phyloP scores from a whole-genome alignment of 2,329 filamentous ascomycete species.

The Epichloe uncinata region DNA sequence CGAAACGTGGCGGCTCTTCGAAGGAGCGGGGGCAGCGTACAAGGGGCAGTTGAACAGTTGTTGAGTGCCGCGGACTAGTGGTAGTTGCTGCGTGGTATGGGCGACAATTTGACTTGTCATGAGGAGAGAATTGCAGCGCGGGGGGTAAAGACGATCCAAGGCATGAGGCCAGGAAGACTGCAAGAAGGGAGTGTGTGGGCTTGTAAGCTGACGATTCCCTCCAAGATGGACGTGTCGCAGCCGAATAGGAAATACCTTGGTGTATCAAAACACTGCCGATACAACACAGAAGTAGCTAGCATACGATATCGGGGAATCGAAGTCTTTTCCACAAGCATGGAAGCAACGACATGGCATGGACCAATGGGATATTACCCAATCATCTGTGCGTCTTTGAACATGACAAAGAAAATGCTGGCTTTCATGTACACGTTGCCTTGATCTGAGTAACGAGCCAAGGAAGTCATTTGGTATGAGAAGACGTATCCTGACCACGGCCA shows the following conservation, averaged over 20 bases:
- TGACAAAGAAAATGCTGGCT: too few species aligned
- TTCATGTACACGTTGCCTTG: too few species aligned
- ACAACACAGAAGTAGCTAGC: background rate
- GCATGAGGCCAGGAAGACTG: background rate
- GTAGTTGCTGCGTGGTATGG: background rate
- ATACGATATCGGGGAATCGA: too few species aligned
- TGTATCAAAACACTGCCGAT: background rate
- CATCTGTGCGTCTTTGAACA: too few species aligned
- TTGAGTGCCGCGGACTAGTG: slow-evolving; percentile 24
- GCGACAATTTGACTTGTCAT: background rate
- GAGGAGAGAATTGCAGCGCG: background rate
- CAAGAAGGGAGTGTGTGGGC: background rate
- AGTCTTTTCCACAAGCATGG: too few species aligned
- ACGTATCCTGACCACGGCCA: too few species aligned
- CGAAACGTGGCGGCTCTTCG: slow-evolving; percentile 79
- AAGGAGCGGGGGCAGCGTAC: slow-evolving; percentile 82
- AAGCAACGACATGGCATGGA: too few species aligned
- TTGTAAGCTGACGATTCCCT: background rate
- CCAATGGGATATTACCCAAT: too few species aligned
- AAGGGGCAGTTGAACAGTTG: slow-evolving; percentile 75
- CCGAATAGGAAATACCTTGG: background rate
- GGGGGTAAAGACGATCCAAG: background rate
- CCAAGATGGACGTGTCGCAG: background rate
- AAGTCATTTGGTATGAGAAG: too few species aligned
- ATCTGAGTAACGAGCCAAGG: too few species aligned